Conservation (phyloP, 768 basidiomycete species). For the Asterophora lycoperdoides region DNA sequence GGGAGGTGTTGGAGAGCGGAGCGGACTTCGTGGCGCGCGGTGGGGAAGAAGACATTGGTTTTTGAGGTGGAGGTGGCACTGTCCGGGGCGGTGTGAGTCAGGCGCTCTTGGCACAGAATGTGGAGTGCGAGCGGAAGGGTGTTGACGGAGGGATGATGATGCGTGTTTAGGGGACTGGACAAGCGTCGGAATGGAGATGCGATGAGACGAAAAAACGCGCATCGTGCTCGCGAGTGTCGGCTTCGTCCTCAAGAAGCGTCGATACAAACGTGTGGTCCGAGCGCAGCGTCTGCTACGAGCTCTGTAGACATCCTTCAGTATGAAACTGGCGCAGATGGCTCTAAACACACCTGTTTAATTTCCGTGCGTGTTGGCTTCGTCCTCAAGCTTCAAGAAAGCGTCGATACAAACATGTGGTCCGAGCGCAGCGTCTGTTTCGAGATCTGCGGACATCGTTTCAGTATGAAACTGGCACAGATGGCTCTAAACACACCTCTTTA, state of each 20-base stretch:
- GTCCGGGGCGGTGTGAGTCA: slow-evolving; percentile 25
- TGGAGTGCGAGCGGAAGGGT: slow-evolving; percentile 38
- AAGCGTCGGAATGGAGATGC: background rate
- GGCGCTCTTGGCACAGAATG: slow-evolving; percentile 32
- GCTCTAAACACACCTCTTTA: slow-evolving; percentile 34
- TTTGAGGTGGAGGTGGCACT: slow-evolving; percentile 27
- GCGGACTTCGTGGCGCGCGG: slow-evolving; percentile 50
- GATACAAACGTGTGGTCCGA: slow-evolving; percentile 46
- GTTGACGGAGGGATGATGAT: slow-evolving; percentile 39
- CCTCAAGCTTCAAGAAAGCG: too few relatives aligned
- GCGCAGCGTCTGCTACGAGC: slow-evolving; percentile 21
- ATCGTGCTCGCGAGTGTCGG: slow-evolving; percentile 61
- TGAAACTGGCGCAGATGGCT: too few relatives aligned
- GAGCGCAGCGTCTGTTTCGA: too few relatives aligned
- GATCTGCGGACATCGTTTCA: too few relatives aligned
- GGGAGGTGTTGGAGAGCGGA: slow-evolving; percentile 26
- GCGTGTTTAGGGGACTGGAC: slow-evolving; percentile 43
- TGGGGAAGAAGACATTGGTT: slow-evolving; percentile 62
- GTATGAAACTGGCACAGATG: too few relatives aligned
- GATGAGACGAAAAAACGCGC: slow-evolving; percentile 4
- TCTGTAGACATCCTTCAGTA: slow-evolving; percentile 1
- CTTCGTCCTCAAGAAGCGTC: slow-evolving; percentile 55
- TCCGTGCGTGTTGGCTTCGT: too few relatives aligned
- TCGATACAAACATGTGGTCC: background rate
- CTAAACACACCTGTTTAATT: too few relatives aligned